Conservation (phyloP, 495 filamentous ascomycete genomes). For the Massariosphaeria phaeospora region DNA sequence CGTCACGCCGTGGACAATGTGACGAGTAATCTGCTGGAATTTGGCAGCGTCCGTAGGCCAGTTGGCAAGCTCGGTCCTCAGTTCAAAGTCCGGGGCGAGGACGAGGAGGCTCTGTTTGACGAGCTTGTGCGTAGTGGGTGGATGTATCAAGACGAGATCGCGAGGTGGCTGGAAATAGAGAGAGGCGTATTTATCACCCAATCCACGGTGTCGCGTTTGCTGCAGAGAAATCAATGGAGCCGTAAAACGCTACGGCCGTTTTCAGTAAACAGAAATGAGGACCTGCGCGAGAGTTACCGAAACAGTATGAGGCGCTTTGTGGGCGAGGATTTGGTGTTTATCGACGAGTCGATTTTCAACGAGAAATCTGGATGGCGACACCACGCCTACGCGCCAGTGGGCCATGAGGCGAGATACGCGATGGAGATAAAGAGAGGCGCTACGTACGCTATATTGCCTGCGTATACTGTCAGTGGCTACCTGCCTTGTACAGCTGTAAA, state of each 20-base stretch:
- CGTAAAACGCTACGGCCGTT: background rate
- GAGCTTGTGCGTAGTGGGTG: background rate
- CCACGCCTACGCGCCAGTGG: background rate
- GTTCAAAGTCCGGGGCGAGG: background rate
- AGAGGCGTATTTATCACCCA: background rate
- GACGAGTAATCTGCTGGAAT: background rate
- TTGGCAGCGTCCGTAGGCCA: background rate
- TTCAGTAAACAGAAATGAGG: no score
- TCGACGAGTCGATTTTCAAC: slow-evolving; percentile 1
- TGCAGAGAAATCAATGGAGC: background rate
- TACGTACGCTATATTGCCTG: slow-evolving; percentile 1
- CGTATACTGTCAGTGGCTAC: slow-evolving; percentile 2
- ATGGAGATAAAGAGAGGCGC: background rate
- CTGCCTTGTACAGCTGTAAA: slow-evolving; percentile 7
- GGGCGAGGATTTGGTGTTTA: slow-evolving; percentile 18
- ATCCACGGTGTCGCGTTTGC: background rate
- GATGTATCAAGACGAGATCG: slow-evolving; percentile 1
- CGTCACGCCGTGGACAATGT: background rate
- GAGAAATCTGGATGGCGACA: slow-evolving; percentile 13
- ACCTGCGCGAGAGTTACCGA: no score
- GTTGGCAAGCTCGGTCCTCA: background rate
- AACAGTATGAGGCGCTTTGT: no score
- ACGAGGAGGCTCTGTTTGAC: background rate
- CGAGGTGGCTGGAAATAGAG: background rate
- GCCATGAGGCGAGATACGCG: background rate